Conservation (phyloP, 108 stramenopile species). For the Skeletonema tropicum region DNA sequence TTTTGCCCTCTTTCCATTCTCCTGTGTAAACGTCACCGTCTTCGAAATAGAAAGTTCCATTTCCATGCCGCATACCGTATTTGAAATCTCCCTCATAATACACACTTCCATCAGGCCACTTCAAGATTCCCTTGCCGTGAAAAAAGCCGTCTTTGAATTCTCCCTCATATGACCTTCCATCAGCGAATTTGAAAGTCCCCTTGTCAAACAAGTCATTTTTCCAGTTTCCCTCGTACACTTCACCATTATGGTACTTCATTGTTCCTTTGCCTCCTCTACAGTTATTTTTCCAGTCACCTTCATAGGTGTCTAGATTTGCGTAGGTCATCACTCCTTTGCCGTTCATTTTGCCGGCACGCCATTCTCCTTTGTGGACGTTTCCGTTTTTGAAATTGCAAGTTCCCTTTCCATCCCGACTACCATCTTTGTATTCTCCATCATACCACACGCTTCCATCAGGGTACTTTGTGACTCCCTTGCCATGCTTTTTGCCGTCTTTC, state of each 20-base stretch:
- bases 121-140: slow-evolving; percentile 51
- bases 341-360: no score
- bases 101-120: slow-evolving; percentile 35
- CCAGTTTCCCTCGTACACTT: no score
- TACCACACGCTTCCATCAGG: no score
- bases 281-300: not conserved
- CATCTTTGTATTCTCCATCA: no score
- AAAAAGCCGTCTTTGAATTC: slow-evolving; percentile 4
- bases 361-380: no score
- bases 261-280: not conserved
- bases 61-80: slow-evolving; percentile 53
- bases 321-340: not conserved
- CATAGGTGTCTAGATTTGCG: not conserved
- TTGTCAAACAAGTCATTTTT: no score
- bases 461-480: no score
- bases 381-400: no score
- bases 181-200: not conserved
- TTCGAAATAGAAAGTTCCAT: slow-evolving; percentile 25
- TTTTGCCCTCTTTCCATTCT: slow-evolving; percentile 22
- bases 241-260: not conserved
- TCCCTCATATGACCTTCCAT: no score
- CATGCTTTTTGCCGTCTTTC: no score
- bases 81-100: slow-evolving; percentile 56
- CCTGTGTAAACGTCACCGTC: slow-evolving; percentile 49
- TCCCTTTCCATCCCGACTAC: no score